Base-by-base conservation (phyloP, 139 green algal genomes). In the Volvox africanus region DNA sequence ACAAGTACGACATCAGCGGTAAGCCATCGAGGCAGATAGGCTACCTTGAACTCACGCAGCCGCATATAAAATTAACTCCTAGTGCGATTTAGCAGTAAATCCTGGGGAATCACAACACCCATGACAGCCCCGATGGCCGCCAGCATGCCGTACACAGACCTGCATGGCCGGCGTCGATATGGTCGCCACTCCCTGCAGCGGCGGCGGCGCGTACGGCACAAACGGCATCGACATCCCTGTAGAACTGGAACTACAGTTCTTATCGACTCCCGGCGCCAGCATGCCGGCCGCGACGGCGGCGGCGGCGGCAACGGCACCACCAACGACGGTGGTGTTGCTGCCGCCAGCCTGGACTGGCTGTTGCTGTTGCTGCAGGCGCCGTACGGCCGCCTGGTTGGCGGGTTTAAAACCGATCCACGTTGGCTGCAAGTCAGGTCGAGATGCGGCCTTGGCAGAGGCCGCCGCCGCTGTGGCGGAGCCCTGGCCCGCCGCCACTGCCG, bases 171-270 rank as follows among this genome's bases (percentile, higher is more conserved):
- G 21, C 1, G 80, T 50, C 12, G 36, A 18, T 26, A 77, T 85
- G 19, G 44, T 36, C 30, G 36, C 69, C n/a, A 82, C n/a, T 1
- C 89, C 69, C 80, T 92, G 73, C 67, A 85, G 69, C 28, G 85
- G 85, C 16, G 85, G 85, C 69, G 85, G 85, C 37, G 85, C 69
- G 68, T 89, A 89, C 69, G 85, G 85, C 69, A 89, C n/a, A 28
- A 89, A 89, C 28, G 85, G 85, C 69, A 89, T n/a, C 19, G 17
- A 14, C 21, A 68, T 36, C 36, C 67, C 21, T 36, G 37, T 33
- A 26, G 76, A 33, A 1, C 3, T 82, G 9, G 44, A 55, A 55
- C 44, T 55, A 9, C 44, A 5, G 44, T 55, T n/a, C 32, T 16
- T 61, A 35, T 55, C 28, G 14, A n/a, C 12, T 12, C 2, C 6